Conservation (phyloP, 2,329 filamentous ascomycete genomes). For the Aspergillus jensenii region DNA sequence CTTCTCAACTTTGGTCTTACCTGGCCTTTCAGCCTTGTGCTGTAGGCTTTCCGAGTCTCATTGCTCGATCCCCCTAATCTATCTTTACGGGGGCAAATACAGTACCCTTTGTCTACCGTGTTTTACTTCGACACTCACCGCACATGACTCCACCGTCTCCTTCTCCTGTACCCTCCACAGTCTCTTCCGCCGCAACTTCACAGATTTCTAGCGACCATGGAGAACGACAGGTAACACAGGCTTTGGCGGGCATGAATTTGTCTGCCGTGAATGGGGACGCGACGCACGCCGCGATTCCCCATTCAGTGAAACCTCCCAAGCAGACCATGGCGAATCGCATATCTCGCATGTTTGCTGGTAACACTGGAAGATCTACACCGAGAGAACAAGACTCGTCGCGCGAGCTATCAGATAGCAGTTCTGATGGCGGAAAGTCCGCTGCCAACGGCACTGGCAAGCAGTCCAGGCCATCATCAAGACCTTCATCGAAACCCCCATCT, state of each 20-base stretch:
- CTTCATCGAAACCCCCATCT: constrained; percentile 31
- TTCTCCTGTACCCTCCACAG: constrained; percentile 45
- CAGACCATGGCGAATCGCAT: constrained; percentile 46
- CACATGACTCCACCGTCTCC: constrained; percentile 44
- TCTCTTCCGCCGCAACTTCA: constrained; percentile 43
- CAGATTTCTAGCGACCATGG: constrained; percentile 42
- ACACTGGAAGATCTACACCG: constrained; percentile 36
- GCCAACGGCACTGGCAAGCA: constrained; percentile 33
- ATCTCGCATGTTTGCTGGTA: constrained; percentile 48
- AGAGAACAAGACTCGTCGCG: constrained; percentile 33
- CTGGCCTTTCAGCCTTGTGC: constrained; percentile 26
- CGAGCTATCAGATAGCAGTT: constrained; percentile 39
- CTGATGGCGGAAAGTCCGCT: constrained; percentile 34
- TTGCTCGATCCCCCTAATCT: constrained; percentile 10
- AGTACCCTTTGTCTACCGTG: constrained; percentile 23
- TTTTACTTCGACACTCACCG: constrained; percentile 22
- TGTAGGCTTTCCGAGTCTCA: constrained; percentile 20
- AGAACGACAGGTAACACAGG: constrained; percentile 43
- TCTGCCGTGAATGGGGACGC: constrained; percentile 37
- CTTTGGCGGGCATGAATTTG: constrained; percentile 45
- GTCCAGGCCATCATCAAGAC: constrained; percentile 20
- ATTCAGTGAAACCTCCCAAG: constrained; percentile 34
- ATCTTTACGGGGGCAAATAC: constrained; percentile 23
- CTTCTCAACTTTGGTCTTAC: constrained; percentile 10
- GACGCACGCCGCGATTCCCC: constrained; percentile 30